These are phyloP conservation scores for Candida chauliodis DNA, from an alignment of 805 yeast species.

Conservation along the genomic window DNA sequence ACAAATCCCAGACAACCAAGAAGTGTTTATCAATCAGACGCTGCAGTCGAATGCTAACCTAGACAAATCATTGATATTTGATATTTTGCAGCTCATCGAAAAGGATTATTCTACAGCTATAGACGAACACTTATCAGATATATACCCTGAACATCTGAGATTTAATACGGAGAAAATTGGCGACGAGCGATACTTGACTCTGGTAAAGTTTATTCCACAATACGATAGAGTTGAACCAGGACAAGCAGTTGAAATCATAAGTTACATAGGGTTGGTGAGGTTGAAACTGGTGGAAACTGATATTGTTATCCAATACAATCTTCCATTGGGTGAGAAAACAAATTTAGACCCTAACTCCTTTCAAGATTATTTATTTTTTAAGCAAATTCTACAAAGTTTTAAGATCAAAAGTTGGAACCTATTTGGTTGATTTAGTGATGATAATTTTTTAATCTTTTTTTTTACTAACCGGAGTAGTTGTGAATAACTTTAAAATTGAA, in stretches of 20 bases:
- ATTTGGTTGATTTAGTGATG: slow-evolving; percentile 27
- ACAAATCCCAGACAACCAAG: slow-evolving; percentile 91
- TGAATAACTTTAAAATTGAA: slow-evolving; percentile 5
- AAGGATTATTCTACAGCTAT: slow-evolving; percentile 39
- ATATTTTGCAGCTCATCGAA: slow-evolving; percentile 53
- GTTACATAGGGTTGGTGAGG: slow-evolving; percentile 58
- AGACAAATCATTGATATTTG: slow-evolving; percentile 45
- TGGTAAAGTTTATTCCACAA: background rate
- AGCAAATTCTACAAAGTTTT: slow-evolving; percentile 23
- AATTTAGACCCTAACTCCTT: background rate
- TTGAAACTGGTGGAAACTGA: slow-evolving; percentile 54
- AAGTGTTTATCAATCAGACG: slow-evolving; percentile 62
- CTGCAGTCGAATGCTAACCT: background rate
- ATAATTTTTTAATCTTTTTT: slow-evolving; percentile 2
- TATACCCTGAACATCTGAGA: slow-evolving; percentile 30
- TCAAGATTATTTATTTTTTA: slow-evolving; percentile 21
- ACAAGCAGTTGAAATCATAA: slow-evolving; percentile 18
- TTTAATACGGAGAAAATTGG: slow-evolving; percentile 11
- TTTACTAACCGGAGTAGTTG: too few species aligned
- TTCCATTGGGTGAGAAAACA: slow-evolving; percentile 33
- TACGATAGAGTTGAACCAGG: background rate
- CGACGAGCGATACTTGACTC: slow-evolving; percentile 5
- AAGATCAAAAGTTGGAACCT: slow-evolving; percentile 46
- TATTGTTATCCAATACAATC: slow-evolving; percentile 55
- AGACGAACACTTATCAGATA: slow-evolving; percentile 53